phyloP scores from a whole-genome alignment of 768 basidiomycete species.

The Suillus variegatus region DNA sequence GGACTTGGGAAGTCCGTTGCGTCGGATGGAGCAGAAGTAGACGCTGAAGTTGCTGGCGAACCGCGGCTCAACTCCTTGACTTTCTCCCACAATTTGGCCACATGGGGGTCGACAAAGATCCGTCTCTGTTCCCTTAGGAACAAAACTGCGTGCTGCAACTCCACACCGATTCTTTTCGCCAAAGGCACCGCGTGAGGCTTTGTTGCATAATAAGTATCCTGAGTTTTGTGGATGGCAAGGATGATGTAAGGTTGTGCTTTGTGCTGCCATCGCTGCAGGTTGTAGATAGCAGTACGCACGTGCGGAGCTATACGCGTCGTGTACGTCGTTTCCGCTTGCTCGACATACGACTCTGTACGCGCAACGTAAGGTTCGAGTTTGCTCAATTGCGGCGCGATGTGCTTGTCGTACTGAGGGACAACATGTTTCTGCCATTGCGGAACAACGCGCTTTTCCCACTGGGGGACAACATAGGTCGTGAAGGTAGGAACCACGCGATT shows the following conservation, averaged over 20 bases:
- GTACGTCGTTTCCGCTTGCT: conserved; percentile 30
- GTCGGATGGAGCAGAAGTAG: conserved; percentile 12
- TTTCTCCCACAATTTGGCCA: conserved; percentile 75
- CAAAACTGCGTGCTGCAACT: conserved; percentile 33
- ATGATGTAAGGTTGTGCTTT: conserved; percentile 41
- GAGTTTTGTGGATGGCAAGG: conserved; percentile 40
- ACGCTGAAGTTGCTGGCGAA: conserved; percentile 16
- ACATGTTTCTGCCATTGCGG: conserved; percentile 33
- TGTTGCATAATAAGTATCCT: conserved; percentile 37
- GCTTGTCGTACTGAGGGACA: conserved; percentile 40
- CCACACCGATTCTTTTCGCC: conserved; percentile 32
- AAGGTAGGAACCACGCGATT: conserved; percentile 39
- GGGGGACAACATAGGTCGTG: conserved; percentile 35
- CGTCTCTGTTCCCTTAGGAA: conserved; percentile 51
- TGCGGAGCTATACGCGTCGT: conserved; percentile 36
- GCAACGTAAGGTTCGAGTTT: conserved; percentile 34
- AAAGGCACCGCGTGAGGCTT: conserved; percentile 42
- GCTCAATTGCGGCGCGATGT: conserved; percentile 39
- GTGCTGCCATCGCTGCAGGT: conserved; percentile 41
- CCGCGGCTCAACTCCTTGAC: conserved; percentile 58
- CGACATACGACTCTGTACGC: conserved; percentile 34
- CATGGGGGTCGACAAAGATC: conserved; percentile 76
- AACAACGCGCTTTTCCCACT: conserved; percentile 37
- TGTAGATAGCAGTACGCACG: conserved; percentile 28
- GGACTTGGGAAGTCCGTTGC: conserved; percentile 5